Evolutionary conservation across 169 alveolate species (phyloP).

Genomic region (Plasmodium gaboni): DNA sequence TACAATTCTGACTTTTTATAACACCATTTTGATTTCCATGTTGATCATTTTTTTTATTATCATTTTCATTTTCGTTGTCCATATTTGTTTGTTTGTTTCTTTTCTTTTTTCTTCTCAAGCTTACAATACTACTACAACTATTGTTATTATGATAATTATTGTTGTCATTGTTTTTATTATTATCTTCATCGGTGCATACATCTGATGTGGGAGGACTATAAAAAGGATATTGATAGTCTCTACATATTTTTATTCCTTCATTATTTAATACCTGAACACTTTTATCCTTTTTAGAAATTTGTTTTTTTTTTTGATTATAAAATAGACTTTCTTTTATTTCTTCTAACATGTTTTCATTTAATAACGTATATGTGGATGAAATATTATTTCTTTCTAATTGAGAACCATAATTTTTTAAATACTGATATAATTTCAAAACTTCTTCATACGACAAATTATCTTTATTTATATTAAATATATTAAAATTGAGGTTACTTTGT

Average conservation of each 20-base stretch:
- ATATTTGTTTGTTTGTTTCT: neutral
- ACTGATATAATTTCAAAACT: slow-evolving; percentile 30
- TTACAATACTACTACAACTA: neutral
- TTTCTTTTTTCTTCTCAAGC: neutral
- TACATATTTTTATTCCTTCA: slow-evolving; percentile 45
- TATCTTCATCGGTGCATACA: slow-evolving; percentile 31
- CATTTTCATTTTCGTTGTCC: neutral
- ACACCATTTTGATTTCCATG: neutral
- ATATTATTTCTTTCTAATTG: slow-evolving; percentile 25
- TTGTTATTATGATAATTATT: slow-evolving; percentile 8
- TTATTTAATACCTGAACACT: slow-evolving; percentile 7
- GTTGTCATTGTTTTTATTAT: slow-evolving; percentile 13
- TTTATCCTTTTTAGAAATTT: slow-evolving; percentile 26
- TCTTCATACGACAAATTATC: slow-evolving; percentile 41
- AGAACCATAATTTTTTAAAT: slow-evolving; percentile 13
- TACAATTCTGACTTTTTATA: neutral
- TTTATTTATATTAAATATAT: slow-evolving; percentile 11
- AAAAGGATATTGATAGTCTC: slow-evolving; percentile 76
- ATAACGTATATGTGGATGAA: slow-evolving; percentile 16
- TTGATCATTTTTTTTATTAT: neutral
- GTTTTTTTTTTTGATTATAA: slow-evolving; percentile 20
- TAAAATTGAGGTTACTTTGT: neutral
- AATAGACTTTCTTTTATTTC: slow-evolving; percentile 10
- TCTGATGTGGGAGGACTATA: slow-evolving; percentile 70
- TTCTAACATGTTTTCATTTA: slow-evolving; percentile 6